Evolutionary conservation across 139 green algal genomes (phyloP).

Genomic region (Chlamydomonas sphaeroides): DNA sequence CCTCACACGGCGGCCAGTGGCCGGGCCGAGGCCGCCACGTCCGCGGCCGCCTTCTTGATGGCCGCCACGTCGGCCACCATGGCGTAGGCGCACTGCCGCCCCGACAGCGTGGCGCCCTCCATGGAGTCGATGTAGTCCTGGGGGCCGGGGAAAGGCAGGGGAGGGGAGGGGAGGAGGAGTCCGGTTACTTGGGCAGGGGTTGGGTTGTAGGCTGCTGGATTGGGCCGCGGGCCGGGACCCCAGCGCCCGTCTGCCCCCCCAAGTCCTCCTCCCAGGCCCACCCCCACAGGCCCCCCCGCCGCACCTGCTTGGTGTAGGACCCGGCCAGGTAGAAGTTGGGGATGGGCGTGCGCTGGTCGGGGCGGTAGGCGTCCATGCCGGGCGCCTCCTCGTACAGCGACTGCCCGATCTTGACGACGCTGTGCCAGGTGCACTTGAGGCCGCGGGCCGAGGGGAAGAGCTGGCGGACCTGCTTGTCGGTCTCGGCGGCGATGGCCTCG

Average conservation of each 20-base stretch:
- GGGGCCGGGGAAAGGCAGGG: slow-evolving; percentile 10
- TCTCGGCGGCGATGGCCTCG: slow-evolving; percentile 86
- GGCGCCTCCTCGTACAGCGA: slow-evolving; percentile 92
- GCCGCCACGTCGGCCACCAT: slow-evolving; percentile 1
- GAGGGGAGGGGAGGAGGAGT: background rate
- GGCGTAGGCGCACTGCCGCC: slow-evolving; percentile 55
- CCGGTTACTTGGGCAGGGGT: no score
- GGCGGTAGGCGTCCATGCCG: slow-evolving; percentile 87
- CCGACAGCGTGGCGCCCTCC: slow-evolving; percentile 96
- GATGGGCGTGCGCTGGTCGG: slow-evolving; percentile 91
- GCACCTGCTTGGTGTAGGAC: slow-evolving; percentile 88
- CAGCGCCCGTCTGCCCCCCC: no score
- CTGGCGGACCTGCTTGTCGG: slow-evolving; percentile 84
- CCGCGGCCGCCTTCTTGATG: slow-evolving; percentile 5
- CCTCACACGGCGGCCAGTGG: background rate
- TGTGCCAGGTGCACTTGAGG: slow-evolving; percentile 84
- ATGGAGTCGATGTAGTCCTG: slow-evolving; percentile 99
- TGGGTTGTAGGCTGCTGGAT: no score
- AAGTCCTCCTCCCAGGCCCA: no score
- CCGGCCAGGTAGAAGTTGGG: slow-evolving; percentile 96
- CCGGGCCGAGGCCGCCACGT: background rate
- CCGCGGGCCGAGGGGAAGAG: slow-evolving; percentile 89
- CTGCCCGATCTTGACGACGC: slow-evolving; percentile 95
- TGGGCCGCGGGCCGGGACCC: no score
- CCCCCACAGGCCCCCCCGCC: no score